Evolutionary conservation across 2,329 filamentous ascomycete species (phyloP), one percentile per base, ranked within the genome.

Genomic region (Venturia oleaginea): DNA sequence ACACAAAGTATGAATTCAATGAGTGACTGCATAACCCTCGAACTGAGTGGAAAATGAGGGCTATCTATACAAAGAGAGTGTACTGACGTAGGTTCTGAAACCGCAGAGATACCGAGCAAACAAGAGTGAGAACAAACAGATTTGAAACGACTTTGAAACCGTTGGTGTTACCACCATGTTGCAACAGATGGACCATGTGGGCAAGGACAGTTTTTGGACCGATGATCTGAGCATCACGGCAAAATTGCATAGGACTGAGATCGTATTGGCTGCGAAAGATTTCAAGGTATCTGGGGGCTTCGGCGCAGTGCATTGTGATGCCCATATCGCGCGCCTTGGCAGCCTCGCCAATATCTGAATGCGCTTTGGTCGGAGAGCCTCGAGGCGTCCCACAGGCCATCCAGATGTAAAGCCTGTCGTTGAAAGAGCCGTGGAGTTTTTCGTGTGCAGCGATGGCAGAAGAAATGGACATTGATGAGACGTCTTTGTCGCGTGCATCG

Each of bases 111-210:
- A n/a, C n/a, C n/a, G n/a, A n/a, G n/a, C n/a, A n/a, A n/a, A n/a
- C n/a, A n/a, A n/a, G n/a, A n/a, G n/a, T n/a, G n/a, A n/a, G n/a
- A n/a, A n/a, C n/a, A n/a, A n/a, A n/a, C n/a, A n/a, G n/a, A n/a
- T n/a, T n/a, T n/a, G n/a, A n/a, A n/a, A n/a, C n/a, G n/a, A n/a
- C n/a, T n/a, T n/a, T n/a, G n/a, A n/a, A n/a, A n/a, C n/a, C n/a
- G n/a, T n/a, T n/a, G n/a, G n/a, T n/a, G n/a, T n/a, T n/a, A n/a
- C n/a, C n/a, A n/a, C n/a, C n/a, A n/a, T n/a, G n/a, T n/a, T n/a
- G n/a, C n/a, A n/a, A n/a, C n/a, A n/a, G n/a, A n/a, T 83, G 79
- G 1, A 80, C 79, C 79, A 82, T 81, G 68, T 83, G 80, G 1
- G 78, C 80, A 1, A 83, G 74, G 0, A 83, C 80, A 0, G 78